Evolutionary conservation across 73 alveolate species (phyloP), one percentile per base, ranked within the genome.

Genomic region (Symbiodinium natans): DNA sequence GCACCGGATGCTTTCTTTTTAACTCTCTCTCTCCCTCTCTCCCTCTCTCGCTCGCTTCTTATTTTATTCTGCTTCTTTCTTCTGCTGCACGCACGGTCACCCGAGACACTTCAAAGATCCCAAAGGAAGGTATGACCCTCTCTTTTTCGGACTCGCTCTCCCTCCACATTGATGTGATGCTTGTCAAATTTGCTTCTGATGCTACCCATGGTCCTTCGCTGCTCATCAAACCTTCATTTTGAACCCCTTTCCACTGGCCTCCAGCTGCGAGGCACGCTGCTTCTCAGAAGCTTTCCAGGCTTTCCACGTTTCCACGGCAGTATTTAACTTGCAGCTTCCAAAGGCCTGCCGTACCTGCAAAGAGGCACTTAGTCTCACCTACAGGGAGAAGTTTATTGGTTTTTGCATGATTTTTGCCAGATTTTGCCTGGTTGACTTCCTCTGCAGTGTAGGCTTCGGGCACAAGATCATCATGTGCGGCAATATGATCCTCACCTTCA

Each of bases 381-480:
- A 21, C 59, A 52, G 71, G 6, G 25, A 23, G 0, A 52, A n/a
- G n/a, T n/a, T n/a, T n/a, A n/a, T n/a, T n/a, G n/a, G n/a, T n/a
- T n/a, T n/a, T n/a, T n/a, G n/a, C n/a, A n/a, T n/a, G n/a, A n/a
- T n/a, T n/a, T n/a, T n/a, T n/a, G n/a, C n/a, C n/a, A n/a, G n/a
- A 9, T 59, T 19, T n/a, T 8, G 82, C 82, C 82, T 68, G 92
- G 41, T 42, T 52, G 41, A 83, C 92, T 41, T 83, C 92, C 41
- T 19, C 75, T n/a, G 41, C 23, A 63, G 92, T 27, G 34, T 83
- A 83, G 42, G 41, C 36, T 38, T 83, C 92, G 27, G 92, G 92
- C 75, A 83, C 92, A 29, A 40, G 90, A 52, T 86, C 93, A 10
- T 74, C 56, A 39, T 86, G 93, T 40, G 93, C 82, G 29, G 93